Percentiles rank a stretch among this genome's conserved stretches.
Conservation (phyloP, 1,284 basidiomycete species). For the Apiotrichum gracile region DNA sequence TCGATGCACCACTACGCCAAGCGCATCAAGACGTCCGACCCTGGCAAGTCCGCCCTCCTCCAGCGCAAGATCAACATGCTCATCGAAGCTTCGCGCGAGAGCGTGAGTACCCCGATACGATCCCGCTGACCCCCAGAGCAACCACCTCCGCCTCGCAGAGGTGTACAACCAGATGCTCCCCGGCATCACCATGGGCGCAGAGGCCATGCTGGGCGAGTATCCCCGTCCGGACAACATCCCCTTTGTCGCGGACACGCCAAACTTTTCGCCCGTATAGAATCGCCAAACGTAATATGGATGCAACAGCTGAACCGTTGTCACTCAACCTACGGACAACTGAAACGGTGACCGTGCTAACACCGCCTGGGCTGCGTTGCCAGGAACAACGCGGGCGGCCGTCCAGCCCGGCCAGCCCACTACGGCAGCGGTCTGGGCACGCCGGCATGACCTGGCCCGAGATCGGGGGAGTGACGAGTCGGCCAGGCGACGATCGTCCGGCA, state of each 20-base stretch:
- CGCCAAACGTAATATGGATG: too few species aligned
- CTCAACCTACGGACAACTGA: too few species aligned
- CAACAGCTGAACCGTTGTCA: too few species aligned
- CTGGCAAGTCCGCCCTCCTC: conserved; percentile 2
- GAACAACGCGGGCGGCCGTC: too few species aligned
- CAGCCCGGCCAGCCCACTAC: too few species aligned
- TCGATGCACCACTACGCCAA: conserved; percentile 12
- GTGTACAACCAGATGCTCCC: conserved; percentile 16
- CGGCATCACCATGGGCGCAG: conserved; percentile 15
- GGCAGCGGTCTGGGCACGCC: too few species aligned
- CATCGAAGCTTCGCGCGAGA: conserved; percentile 8
- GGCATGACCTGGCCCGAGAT: too few species aligned
- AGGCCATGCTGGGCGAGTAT: conserved; percentile 20
- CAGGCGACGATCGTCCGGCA: too few species aligned
- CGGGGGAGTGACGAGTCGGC: too few species aligned
- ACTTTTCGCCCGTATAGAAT: neutral
- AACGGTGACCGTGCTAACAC: too few species aligned
- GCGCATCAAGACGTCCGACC: conserved; percentile 9
- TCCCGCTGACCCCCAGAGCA: neutral
- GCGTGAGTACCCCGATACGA: neutral
- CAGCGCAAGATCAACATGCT: conserved; percentile 2
- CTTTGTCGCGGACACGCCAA: neutral
- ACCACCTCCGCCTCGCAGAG: conserved; percentile 9
- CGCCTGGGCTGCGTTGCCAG: too few species aligned
- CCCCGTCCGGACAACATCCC: conserved; percentile 17